Conservation (phyloP, 208 protist species). For the Phytomonas sp. region DNA sequence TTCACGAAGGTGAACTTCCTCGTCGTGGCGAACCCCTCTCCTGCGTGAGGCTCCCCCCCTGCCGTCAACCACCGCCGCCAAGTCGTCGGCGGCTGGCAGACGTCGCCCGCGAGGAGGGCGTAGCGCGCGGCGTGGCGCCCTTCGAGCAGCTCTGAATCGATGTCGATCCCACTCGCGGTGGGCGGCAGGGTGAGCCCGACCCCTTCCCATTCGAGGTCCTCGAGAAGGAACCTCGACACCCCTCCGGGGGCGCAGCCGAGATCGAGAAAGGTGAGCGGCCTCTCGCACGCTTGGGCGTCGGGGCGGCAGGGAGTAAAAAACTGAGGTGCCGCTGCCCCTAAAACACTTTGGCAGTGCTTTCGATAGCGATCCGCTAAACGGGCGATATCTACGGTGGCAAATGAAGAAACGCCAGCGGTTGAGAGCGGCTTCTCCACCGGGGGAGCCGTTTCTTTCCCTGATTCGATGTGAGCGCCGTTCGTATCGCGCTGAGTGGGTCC, state of each 20-base stretch:
- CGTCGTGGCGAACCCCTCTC: too few relatives aligned
- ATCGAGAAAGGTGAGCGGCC: constrained; percentile 46
- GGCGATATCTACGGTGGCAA: constrained; percentile 32
- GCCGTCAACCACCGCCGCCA: constrained; percentile 19
- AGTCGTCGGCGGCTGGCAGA: constrained; percentile 14
- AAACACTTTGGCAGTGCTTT: constrained; percentile 34
- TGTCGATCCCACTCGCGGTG: constrained; percentile 42
- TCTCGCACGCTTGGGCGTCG: background rate
- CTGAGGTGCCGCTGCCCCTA: constrained; percentile 15
- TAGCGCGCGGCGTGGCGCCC: constrained; percentile 5
- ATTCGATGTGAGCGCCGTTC: background rate
- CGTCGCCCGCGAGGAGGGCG: constrained; percentile 26
- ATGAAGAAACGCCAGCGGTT: constrained; percentile 9
- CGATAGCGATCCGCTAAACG: constrained; percentile 46
- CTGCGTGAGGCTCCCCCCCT: background rate
- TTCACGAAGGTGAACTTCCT: constrained; percentile 62
- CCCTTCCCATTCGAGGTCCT: constrained; percentile 51
- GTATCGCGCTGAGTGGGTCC: background rate
- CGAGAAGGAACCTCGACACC: constrained; percentile 52
- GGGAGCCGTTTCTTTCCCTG: background rate
- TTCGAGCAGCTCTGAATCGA: constrained; percentile 22
- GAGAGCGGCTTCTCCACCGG: background rate
- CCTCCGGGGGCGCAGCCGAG: constrained; percentile 67
- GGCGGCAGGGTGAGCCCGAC: constrained; percentile 55
- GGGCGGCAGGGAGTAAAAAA: constrained; percentile 8